Conservation (phyloP, 768 basidiomycete species). For the Lentinus brumalis region DNA sequence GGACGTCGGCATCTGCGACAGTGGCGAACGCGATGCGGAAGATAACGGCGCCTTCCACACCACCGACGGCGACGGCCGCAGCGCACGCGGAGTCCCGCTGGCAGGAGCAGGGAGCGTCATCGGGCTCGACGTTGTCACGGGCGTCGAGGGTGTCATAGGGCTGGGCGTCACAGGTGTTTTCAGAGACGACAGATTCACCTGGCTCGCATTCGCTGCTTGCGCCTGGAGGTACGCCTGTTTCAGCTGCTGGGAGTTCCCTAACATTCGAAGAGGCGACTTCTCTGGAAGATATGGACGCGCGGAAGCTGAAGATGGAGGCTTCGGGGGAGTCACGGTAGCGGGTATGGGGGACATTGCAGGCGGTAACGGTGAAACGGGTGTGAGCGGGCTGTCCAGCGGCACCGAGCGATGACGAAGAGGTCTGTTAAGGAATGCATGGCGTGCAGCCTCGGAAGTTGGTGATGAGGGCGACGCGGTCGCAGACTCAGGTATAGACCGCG, state of each 20-base stretch:
- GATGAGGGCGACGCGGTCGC: conserved; percentile 3
- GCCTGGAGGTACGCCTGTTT: conserved; percentile 8
- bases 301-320: not conserved
- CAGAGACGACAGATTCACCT: not conserved
- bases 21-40: conserved; percentile 5
- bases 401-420: conserved; percentile 14
- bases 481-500: not conserved
- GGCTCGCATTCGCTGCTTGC: not conserved
- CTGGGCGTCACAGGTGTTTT: not conserved
- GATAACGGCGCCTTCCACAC: conserved; percentile 12
- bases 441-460: not conserved
- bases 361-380: conserved; percentile 2
- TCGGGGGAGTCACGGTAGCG: not conserved
- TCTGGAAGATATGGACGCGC: conserved; percentile 14
- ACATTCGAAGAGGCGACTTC: conserved; percentile 12
- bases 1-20: not conserved
- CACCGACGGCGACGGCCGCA: conserved; percentile 14
- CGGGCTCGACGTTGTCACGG: not conserved
- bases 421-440: conserved; percentile 19
- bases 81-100: conserved; percentile 2
- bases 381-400: conserved; percentile 1
- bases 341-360: not conserved
- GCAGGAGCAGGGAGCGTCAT: not conserved
- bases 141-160: not conserved
- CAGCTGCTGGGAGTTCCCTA: conserved; percentile 6